These are phyloP conservation scores for Aspergillus conjunctus DNA, from an alignment of 495 filamentous ascomycete species.

Conservation along the genomic window DNA sequence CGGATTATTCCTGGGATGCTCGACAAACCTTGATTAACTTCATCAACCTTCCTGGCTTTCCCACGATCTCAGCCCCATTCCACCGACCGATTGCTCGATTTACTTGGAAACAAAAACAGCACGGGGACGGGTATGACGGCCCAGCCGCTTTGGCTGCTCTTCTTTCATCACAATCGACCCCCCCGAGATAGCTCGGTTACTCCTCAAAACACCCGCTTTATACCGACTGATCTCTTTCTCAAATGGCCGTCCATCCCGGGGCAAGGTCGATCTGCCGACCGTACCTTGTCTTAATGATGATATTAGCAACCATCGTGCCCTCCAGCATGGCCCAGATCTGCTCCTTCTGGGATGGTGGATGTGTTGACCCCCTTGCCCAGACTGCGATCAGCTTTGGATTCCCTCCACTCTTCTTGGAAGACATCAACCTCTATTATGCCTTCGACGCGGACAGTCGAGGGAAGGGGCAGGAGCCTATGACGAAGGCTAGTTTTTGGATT, in stretches of 20 bases:
- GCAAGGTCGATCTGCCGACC: conserved; percentile 22
- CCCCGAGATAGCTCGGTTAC: conserved; percentile 21
- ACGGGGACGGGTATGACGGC: conserved; percentile 27
- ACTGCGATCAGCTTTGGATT: conserved; percentile 41
- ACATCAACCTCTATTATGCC: conserved; percentile 42
- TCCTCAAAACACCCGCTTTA: conserved; percentile 28
- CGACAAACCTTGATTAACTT: background rate
- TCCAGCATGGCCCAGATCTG: conserved; percentile 38
- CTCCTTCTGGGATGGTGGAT: conserved; percentile 43
- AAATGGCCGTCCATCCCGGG: conserved; percentile 28
- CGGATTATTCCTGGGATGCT: background rate
- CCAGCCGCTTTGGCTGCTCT: background rate
- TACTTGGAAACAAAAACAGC: background rate
- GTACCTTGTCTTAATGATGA: conserved; percentile 24
- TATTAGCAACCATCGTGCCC: conserved; percentile 27
- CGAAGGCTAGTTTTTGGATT: conserved; percentile 47
- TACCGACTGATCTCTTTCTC: conserved; percentile 11
- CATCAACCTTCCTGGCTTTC: background rate
- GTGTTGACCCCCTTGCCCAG: conserved; percentile 49
- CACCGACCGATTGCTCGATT: background rate
- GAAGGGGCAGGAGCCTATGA: conserved; percentile 41
- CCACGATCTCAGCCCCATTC: background rate
- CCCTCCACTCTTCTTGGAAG: conserved; percentile 41
- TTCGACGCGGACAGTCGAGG: conserved; percentile 42
- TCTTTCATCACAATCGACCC: conserved; percentile 18